Evolutionary conservation across 2,329 filamentous ascomycete species (phyloP), one percentile per base, ranked within the genome.

Genomic region (Lasiodiplodia sp.): DNA sequence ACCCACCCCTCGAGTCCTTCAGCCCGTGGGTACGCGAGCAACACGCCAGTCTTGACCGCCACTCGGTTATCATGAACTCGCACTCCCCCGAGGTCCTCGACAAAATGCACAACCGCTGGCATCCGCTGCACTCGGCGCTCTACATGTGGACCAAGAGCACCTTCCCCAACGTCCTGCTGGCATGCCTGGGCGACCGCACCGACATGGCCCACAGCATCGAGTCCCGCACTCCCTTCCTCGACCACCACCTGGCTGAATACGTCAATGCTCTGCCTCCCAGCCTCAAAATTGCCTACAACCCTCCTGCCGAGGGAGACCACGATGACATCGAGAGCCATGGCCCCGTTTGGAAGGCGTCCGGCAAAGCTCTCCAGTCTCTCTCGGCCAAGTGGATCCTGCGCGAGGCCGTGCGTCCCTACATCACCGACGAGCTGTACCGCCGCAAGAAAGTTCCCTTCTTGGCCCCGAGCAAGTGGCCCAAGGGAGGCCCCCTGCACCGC

Each of bases 331-430:
- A 34, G 31, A 10, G 8, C 31, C 31, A 34, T 34, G 31, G 31
- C 31, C 31, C 31, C 7, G 8, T 34, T 10, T 34, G 31, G 31
- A 71, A 73, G 11, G 81, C 74, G 70, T 73, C 76, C 25, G 47
- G 69, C 2, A 66, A 65, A 21, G 66, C 68, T 18, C 31, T 34
- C 31, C 55, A 68, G n/a, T 47, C 10, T 11, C 62, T 68, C 44
- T 16, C 72, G 1, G 84, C 87, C 74, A 86, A 87, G 69, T 85
- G 82, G 79, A 81, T 87, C 37, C 79, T 87, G 0, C 81, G 83
- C 3, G 82, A 87, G 70, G 85, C 84, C 0, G 79, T 77, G n/a
- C 80, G 79, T 67, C 84, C 85, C 3, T 87, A 83, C 70, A 80
- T 87, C 67, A 85, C 85, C 0, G 76, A 84, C 16, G 86, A 88